phyloP scores from a whole-genome alignment of 345 rosid genomes.

The Hypericum androsaemum region DNA sequence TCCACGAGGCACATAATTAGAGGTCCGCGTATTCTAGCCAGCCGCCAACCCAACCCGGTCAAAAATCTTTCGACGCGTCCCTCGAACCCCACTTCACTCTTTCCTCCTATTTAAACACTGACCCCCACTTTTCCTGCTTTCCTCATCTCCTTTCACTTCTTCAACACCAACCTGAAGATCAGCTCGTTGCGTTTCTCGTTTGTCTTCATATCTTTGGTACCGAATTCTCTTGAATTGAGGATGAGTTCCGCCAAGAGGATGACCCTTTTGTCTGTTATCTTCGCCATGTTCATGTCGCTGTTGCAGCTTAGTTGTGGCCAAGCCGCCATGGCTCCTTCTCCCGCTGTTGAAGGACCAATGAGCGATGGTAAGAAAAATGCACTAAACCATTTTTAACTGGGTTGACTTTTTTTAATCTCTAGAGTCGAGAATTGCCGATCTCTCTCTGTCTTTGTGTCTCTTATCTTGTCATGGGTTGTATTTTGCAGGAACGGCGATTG shows the following conservation, averaged over 20 bases:
- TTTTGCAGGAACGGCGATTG: slow-evolving; percentile 22
- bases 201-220: background rate
- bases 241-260: slow-evolving; percentile 18
- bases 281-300: slow-evolving; percentile 25
- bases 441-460: background rate
- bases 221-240: background rate
- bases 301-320: slow-evolving; percentile 32
- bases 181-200: background rate
- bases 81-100: background rate
- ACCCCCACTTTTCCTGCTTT: background rate
- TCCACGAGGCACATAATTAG: background rate
- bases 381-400: no score
- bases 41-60: background rate
- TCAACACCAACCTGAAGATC: background rate
- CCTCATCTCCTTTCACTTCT: background rate
- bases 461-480: background rate
- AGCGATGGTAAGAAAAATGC: slow-evolving; percentile 27
- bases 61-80: background rate
- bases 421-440: no score
- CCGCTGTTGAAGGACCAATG: slow-evolving; percentile 24
- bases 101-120: background rate
- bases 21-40: background rate
- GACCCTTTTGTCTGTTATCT: slow-evolving; percentile 16
- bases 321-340: slow-evolving; percentile 24
- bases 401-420: no score